phyloP scores from a whole-genome alignment of 768 basidiomycete genomes.

The Boletellus sp. region DNA sequence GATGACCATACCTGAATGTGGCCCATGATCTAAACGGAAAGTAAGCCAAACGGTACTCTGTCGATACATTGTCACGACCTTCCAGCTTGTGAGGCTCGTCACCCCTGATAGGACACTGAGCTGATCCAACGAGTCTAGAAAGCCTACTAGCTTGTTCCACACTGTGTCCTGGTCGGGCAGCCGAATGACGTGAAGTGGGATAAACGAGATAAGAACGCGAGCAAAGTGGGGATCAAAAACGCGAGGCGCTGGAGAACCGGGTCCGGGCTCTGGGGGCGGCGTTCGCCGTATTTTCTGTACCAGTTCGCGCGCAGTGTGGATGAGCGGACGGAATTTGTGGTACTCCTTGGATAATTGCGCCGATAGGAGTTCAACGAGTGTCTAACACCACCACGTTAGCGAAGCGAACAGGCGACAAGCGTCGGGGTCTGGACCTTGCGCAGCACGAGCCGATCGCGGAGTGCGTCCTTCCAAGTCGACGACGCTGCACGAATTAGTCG shows the following conservation, averaged over 20 bases:
- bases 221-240: constrained; percentile 68
- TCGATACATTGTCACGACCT: constrained; percentile 38
- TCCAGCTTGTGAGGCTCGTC: constrained; percentile 54
- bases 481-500: constrained; percentile 36
- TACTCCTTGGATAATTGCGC: constrained; percentile 28
- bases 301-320: constrained; percentile 17
- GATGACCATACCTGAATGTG: constrained; percentile 47
- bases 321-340: constrained; percentile 13
- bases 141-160: constrained; percentile 46
- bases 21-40: constrained; percentile 42
- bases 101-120: constrained; percentile 43
- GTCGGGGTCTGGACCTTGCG: constrained; percentile 46
- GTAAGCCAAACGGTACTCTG: neutral
- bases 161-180: constrained; percentile 46
- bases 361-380: constrained; percentile 23
- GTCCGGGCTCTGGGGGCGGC: constrained; percentile 35
- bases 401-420: neutral
- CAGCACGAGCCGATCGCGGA: constrained; percentile 50
- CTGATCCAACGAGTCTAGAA: constrained; percentile 59
- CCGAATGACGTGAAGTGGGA: constrained; percentile 62
- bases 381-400: constrained; percentile 17
- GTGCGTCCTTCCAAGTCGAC: constrained; percentile 46
- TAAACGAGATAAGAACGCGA: constrained; percentile 61
- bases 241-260: constrained; percentile 45
- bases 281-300: constrained; percentile 16